Evolutionary conservation across 108 stramenopile genomes (phyloP), one percentile per base, ranked within the genome.

Genomic region (Pseudonitzschia multistriata): DNA sequence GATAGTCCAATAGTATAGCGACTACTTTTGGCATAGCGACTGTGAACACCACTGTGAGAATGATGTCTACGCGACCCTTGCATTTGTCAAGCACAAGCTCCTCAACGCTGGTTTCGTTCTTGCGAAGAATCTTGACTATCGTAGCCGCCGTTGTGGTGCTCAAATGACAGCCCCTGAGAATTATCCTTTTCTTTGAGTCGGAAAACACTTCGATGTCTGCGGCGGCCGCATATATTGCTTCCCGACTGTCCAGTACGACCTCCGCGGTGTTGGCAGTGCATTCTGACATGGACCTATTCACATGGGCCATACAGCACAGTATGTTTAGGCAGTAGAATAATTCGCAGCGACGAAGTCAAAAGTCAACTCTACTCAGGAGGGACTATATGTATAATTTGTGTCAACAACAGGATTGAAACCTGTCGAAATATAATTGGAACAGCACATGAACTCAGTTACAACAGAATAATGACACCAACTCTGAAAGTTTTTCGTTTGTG

Each of bases 31-130:
- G 66, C n/a, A 22, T 30, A 29, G 59, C 25, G n/a, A 34, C 47
- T 33, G 63, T 74, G 35, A 73, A 28, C 7, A 57, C 66, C 29
- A 74, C 73, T 0, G 73, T 61, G 0, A 74, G 33, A 21, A 74
- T 30, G 22, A 67, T 31, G n/a, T 61, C 73, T 4, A 74, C 19
- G 40, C 57, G 56, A 48, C 73, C 73, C 21, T 45, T 67, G 47
- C 73, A 74, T 22, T 74, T 66, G 30, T 49, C 19, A 3, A 74
- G 42, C 5, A 49, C 28, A 6, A 74, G 57, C 24, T 74, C 14
- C 49, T 37, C 24, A 21, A 74, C 10, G 35, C 45, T 49, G 14
- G 29, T 7, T 24, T 35, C 22, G 31, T 66, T 57, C 22, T 42
- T 31, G 21, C 47, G 57, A 27, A 73, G 36, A 27, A 73, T 30